Conservation (phyloP, 1,139 yeast species). For the Schwanniomyces etchellsii region DNA sequence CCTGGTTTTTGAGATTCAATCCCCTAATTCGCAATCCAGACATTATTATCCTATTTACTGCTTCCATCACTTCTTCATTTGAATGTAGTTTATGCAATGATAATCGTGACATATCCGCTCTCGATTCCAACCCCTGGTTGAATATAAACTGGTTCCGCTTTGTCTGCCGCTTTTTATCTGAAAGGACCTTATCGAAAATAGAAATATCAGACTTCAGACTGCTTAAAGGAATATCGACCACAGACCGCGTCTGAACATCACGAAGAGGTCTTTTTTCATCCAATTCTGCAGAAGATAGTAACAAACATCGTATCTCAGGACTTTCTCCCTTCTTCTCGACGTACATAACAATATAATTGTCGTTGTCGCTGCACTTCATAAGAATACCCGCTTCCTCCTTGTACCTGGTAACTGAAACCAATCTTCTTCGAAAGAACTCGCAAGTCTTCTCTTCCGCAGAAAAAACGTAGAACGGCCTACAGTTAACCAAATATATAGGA, state of each 20-base stretch:
- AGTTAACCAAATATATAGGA: slow-evolving; percentile 25
- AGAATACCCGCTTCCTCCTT: slow-evolving; percentile 13
- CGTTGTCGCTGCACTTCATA: slow-evolving; percentile 9
- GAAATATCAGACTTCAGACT: slow-evolving; percentile 13
- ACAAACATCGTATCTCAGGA: slow-evolving; percentile 11
- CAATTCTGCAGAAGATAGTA: slow-evolving; percentile 9
- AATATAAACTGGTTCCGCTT: slow-evolving; percentile 16
- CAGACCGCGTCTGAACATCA: too few relatives aligned
- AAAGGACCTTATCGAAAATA: slow-evolving; percentile 33
- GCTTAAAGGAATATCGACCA: too few relatives aligned
- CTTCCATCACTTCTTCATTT: slow-evolving; percentile 28
- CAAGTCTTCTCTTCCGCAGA: slow-evolving; percentile 18
- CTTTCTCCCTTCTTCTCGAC: slow-evolving; percentile 8
- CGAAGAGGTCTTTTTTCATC: not conserved
- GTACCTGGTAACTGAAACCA: slow-evolving; percentile 11
- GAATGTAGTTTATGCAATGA: slow-evolving; percentile 18
- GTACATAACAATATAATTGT: slow-evolving; percentile 15
- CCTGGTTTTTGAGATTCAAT: slow-evolving; percentile 20
- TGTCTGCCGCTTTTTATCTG: slow-evolving; percentile 14
- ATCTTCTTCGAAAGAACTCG: slow-evolving; percentile 18
- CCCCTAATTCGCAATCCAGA: slow-evolving; percentile 43
- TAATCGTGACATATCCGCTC: slow-evolving; percentile 6
- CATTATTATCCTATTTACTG: slow-evolving; percentile 29
- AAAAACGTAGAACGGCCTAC: slow-evolving; percentile 21
- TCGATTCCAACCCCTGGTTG: slow-evolving; percentile 4